A percentile compares a stretch with the other conserved stretches of the same genome.
phyloP scores from a whole-genome alignment of 805 yeast species.

The Barnettozyma californica region DNA sequence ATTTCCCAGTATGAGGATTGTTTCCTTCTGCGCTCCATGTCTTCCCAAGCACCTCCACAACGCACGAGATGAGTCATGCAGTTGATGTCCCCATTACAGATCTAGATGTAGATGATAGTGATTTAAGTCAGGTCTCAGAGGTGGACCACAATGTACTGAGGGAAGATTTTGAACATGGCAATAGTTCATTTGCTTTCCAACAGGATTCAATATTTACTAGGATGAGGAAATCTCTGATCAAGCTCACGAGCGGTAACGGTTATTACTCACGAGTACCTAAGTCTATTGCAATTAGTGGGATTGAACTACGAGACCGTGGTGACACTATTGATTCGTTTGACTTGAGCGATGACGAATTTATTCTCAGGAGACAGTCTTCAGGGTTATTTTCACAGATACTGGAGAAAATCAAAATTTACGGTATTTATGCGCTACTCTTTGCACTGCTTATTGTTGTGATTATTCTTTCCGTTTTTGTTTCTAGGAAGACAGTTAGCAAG shows the following conservation, averaged over 20 bases:
- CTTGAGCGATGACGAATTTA: conserved; percentile 25
- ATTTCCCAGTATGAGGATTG: background rate
- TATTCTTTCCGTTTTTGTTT: conserved; percentile 17
- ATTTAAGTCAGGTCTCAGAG: conserved; percentile 17
- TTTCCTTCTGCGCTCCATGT: background rate
- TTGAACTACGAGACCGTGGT: conserved; percentile 17
- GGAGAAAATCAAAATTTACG: conserved; percentile 4
- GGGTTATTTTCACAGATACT: conserved; percentile 1
- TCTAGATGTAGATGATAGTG: conserved; percentile 39
- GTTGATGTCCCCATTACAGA: conserved; percentile 54
- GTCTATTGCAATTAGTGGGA: conserved; percentile 16
- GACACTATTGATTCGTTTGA: conserved; percentile 23
- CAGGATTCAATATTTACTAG: conserved; percentile 9
- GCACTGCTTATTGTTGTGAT: conserved; percentile 13
- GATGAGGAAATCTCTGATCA: conserved; percentile 7
- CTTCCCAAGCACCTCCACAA: background rate
- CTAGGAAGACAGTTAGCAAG: conserved; percentile 5
- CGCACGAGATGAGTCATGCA: conserved; percentile 25
- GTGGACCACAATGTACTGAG: conserved; percentile 20
- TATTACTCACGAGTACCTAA: conserved; percentile 16
- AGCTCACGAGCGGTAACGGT: conserved; percentile 7
- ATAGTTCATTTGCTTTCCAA: conserved; percentile 3
- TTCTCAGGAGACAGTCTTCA: conserved; percentile 16
- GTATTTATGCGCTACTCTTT: conserved; percentile 6
- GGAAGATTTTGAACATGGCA: conserved; percentile 23